These are phyloP conservation scores for Alternaria sp. DNA, from an alignment of 2,329 filamentous ascomycete species.

Conservation along the genomic window DNA sequence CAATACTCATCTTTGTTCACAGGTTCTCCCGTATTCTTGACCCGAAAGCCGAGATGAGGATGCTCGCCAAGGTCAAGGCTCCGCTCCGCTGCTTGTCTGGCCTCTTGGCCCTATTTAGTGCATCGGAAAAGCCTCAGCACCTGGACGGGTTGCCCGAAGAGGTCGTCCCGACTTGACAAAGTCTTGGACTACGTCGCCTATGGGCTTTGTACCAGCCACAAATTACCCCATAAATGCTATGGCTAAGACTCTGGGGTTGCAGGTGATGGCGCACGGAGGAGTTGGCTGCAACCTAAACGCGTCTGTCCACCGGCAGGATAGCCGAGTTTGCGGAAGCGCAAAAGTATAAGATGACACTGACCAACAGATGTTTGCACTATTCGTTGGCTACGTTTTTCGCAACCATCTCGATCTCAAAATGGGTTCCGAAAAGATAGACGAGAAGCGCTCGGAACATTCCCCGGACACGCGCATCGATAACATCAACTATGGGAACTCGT, in stretches of 20 bases:
- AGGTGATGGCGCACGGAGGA: background rate
- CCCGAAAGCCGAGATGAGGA: constrained; percentile 3
- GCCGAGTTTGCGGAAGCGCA: background rate
- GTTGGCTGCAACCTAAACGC: background rate
- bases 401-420: background rate
- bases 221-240: background rate
- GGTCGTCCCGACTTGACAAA: background rate
- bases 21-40: background rate
- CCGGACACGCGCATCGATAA: constrained; percentile 7
- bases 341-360: background rate
- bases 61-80: constrained; percentile 6
- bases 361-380: background rate
- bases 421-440: constrained; percentile 4
- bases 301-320: background rate
- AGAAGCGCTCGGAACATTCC: constrained; percentile 11
- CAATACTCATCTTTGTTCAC: background rate
- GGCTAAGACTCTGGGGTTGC: constrained; percentile 5
- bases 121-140: background rate
- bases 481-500: background rate
- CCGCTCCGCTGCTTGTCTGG: constrained; percentile 3
- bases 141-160: background rate
- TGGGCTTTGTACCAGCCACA: background rate
- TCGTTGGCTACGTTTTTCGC: background rate
- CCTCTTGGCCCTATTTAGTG: constrained; percentile 9
- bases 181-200: constrained; percentile 1